phyloP scores from a whole-genome alignment of 2,329 filamentous ascomycete genomes.

The Daldinia sp. region DNA sequence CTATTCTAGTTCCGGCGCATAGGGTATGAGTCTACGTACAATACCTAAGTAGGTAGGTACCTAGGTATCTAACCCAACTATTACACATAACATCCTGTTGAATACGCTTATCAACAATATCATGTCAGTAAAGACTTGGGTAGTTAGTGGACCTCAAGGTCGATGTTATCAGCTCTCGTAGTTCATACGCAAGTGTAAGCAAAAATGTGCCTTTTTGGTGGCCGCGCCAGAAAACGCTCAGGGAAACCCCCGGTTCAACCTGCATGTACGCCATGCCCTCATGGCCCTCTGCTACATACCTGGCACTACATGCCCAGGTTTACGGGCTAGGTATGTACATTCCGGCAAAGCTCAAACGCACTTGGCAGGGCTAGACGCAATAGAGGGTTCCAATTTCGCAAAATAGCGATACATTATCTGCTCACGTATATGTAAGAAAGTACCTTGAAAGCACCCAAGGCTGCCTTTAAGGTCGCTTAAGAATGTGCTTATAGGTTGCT shows the following conservation, averaged over 20 bases:
- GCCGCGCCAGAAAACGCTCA: constrained; percentile 13
- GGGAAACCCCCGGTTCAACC: constrained; percentile 16
- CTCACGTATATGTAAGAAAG: constrained; percentile 12
- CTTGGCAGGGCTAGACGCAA: constrained; percentile 26
- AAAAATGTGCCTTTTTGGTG: too few species aligned
- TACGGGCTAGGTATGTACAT: constrained; percentile 14
- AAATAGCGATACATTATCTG: constrained; percentile 19
- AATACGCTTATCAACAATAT: too few species aligned
- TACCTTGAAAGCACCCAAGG: constrained; percentile 1
- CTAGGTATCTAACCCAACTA: background rate
- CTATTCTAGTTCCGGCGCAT: constrained; percentile 35
- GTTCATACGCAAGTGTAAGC: constrained; percentile 25
- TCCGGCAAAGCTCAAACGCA: constrained; percentile 27
- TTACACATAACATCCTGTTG: too few species aligned
- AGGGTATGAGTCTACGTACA: too few species aligned
- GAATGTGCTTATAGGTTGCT: background rate
- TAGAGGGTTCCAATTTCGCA: constrained; percentile 25
- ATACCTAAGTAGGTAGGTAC: too few species aligned
- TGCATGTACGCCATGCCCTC: constrained; percentile 18
- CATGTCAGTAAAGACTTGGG: too few species aligned
- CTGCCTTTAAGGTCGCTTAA: constrained; percentile 14
- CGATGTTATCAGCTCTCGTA: constrained; percentile 24
- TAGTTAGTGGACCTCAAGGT: constrained; percentile 9
- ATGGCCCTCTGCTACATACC: too few species aligned
- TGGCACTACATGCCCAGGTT: background rate